These are phyloP conservation scores for Ascocoryne sarcoides DNA, from an alignment of 2,329 filamentous ascomycete genomes.

Conservation along the genomic window DNA sequence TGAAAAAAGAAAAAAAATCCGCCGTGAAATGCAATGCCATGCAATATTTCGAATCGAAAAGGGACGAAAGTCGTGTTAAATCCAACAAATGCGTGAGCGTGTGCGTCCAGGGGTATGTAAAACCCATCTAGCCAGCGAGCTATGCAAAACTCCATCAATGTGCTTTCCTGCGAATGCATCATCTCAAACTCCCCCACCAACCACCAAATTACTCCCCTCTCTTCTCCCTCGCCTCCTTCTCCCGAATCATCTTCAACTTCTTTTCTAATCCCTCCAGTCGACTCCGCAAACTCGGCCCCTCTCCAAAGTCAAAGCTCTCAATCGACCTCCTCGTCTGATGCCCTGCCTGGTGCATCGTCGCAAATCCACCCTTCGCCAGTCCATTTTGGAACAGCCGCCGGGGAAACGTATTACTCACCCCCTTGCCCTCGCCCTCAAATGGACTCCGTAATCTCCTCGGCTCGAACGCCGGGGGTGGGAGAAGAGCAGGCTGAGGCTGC, in stretches of 20 bases:
- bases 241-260: slow-evolving; percentile 22
- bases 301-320: slow-evolving; percentile 26
- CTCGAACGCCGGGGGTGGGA: slow-evolving; percentile 26
- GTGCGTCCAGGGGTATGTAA: too few relatives aligned
- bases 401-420: slow-evolving; percentile 52
- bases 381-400: slow-evolving; percentile 40
- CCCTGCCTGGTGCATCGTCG: slow-evolving; percentile 44
- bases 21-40: too few relatives aligned
- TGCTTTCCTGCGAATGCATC: too few relatives aligned
- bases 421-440: slow-evolving; percentile 39
- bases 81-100: too few relatives aligned
- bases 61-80: too few relatives aligned
- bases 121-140: too few relatives aligned
- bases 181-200: too few relatives aligned
- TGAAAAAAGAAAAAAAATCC: too few relatives aligned
- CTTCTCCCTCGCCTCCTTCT: too few relatives aligned
- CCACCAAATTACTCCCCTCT: too few relatives aligned
- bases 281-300: slow-evolving; percentile 20
- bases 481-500: slow-evolving; percentile 16
- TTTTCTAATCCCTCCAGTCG: slow-evolving; percentile 21
- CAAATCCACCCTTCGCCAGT: slow-evolving; percentile 38
- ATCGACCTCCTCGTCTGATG: slow-evolving; percentile 36
- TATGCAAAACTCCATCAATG: too few relatives aligned
- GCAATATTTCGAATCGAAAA: too few relatives aligned
- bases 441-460: slow-evolving; percentile 46